Evolutionary conservation across 495 filamentous ascomycete genomes (phyloP).

Genomic region (Hypoxylon lienhwacheense): DNA sequence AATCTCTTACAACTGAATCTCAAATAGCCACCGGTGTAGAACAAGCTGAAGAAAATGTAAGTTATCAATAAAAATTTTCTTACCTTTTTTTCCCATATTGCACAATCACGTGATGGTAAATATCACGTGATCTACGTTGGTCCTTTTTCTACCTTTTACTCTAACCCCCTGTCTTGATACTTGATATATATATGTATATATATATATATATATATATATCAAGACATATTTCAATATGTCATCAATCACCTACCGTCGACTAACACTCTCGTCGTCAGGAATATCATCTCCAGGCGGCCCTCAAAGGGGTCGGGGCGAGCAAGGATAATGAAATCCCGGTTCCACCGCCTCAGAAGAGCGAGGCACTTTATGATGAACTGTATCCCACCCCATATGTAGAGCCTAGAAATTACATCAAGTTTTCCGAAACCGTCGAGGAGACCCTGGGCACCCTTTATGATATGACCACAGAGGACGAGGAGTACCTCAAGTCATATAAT

Average conservation of each 20-base stretch:
- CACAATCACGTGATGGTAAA: conserved; percentile 56
- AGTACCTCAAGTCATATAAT: conserved; percentile 82
- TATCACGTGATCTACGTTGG: conserved; percentile 6
- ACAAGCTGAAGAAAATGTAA: conserved; percentile 92
- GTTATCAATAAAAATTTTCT: conserved; percentile 51
- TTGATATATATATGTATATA: background rate
- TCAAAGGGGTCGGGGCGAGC: conserved; percentile 71
- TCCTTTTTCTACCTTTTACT: too few relatives aligned
- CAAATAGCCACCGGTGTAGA: conserved; percentile 96
- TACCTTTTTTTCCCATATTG: conserved; percentile 49
- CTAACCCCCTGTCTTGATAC: too few relatives aligned
- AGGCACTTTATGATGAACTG: conserved; percentile 80
- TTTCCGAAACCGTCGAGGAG: conserved; percentile 97
- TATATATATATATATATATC: conserved; percentile 23
- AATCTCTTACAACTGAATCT: conserved; percentile 54
- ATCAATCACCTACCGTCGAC: conserved; percentile 34
- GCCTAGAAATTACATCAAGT: conserved; percentile 92
- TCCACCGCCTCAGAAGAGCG: conserved; percentile 74
- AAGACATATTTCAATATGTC: conserved; percentile 21
- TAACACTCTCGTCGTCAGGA: conserved; percentile 63
- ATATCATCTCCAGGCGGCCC: conserved; percentile 95
- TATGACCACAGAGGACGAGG: conserved; percentile 87
- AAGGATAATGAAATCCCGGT: conserved; percentile 83
- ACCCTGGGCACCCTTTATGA: conserved; percentile 84
- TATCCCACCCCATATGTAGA: conserved; percentile 79